Percentiles rank a stretch among this genome's conserved stretches.
Evolutionary conservation across 2,329 filamentous ascomycete genomes (phyloP).

Genomic region (Neonectria hederae): DNA sequence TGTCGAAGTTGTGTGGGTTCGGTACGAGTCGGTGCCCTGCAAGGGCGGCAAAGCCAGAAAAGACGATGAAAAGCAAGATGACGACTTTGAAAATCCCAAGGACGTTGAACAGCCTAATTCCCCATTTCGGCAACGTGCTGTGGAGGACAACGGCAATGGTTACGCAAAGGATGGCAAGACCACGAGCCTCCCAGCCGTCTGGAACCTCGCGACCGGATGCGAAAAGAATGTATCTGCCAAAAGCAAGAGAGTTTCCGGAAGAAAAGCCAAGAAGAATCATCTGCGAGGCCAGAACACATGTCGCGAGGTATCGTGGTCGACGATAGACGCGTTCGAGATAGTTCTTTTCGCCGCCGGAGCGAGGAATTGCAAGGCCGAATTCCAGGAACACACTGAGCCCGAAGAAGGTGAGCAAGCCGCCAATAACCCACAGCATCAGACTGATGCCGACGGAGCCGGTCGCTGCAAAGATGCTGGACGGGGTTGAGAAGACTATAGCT

Average conservation of each 20-base stretch:
- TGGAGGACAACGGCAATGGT: slow-evolving; percentile 66
- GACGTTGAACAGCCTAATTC: slow-evolving; percentile 66
- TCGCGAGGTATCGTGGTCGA: slow-evolving; percentile 66
- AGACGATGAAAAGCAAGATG: slow-evolving; percentile 68
- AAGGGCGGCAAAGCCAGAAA: slow-evolving; percentile 66
- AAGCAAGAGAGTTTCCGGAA: slow-evolving; percentile 66
- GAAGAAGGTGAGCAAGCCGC: slow-evolving; percentile 64
- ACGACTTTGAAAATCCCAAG: slow-evolving; percentile 69
- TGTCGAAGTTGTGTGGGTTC: slow-evolving; percentile 65
- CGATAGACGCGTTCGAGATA: slow-evolving; percentile 72
- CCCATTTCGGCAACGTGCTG: slow-evolving; percentile 63
- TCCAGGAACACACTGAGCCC: slow-evolving; percentile 71
- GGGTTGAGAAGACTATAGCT: slow-evolving; percentile 61
- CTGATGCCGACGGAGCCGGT: slow-evolving; percentile 60
- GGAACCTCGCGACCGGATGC: slow-evolving; percentile 58
- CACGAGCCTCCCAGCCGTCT: slow-evolving; percentile 66
- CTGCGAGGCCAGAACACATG: slow-evolving; percentile 67
- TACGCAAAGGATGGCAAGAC: slow-evolving; percentile 62
- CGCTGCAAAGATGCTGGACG: slow-evolving; percentile 60
- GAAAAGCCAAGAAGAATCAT: slow-evolving; percentile 71
- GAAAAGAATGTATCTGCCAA: slow-evolving; percentile 66
- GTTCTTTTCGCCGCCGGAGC: slow-evolving; percentile 72
- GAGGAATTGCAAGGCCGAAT: slow-evolving; percentile 69
- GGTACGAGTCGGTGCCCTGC: slow-evolving; percentile 59
- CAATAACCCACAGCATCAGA: slow-evolving; percentile 47